Evolutionary conservation across 176 grass and related monocot species (phyloP).

Genomic region (Avena atlantica): DNA sequence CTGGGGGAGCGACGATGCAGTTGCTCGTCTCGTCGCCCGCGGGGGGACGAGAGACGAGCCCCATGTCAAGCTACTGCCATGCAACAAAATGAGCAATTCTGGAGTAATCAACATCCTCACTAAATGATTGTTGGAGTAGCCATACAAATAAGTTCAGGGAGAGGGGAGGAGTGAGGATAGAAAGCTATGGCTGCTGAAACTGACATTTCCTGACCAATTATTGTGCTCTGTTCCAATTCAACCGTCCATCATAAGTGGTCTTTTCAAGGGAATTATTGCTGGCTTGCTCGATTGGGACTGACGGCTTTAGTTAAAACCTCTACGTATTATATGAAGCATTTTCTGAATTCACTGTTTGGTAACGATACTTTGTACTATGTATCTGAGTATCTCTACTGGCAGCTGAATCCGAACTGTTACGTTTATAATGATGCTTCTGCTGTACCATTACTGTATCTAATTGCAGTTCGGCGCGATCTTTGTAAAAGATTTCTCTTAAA

Average conservation of each 20-base stretch:
- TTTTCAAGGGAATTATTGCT: constrained; percentile 45
- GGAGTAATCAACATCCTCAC: background rate
- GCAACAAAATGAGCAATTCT: constrained; percentile 34
- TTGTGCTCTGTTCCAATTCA: constrained; percentile 41
- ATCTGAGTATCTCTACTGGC: background rate
- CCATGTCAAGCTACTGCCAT: background rate
- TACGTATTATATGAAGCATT: background rate
- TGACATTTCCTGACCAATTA: constrained; percentile 55
- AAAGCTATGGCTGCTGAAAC: constrained; percentile 26
- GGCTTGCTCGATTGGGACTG: constrained; percentile 12
- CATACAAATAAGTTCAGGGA: background rate
- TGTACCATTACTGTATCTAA: background rate
- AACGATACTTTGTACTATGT: background rate
- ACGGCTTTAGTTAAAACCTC: background rate
- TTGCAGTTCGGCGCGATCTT: background rate
- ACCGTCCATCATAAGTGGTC: constrained; percentile 33
- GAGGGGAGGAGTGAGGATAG: background rate
- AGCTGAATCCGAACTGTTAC: background rate
- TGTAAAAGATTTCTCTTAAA: background rate
- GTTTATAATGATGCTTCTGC: background rate
- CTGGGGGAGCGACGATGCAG: too few relatives aligned
- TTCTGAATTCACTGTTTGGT: background rate
- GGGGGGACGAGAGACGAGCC: too few relatives aligned
- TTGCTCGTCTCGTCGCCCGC: too few relatives aligned
- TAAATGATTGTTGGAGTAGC: constrained; percentile 24